Percentiles rank a stretch among this genome's conserved stretches.
phyloP scores from a whole-genome alignment of 2,329 filamentous ascomycete genomes.

The Reticulascus tulasneorum region DNA sequence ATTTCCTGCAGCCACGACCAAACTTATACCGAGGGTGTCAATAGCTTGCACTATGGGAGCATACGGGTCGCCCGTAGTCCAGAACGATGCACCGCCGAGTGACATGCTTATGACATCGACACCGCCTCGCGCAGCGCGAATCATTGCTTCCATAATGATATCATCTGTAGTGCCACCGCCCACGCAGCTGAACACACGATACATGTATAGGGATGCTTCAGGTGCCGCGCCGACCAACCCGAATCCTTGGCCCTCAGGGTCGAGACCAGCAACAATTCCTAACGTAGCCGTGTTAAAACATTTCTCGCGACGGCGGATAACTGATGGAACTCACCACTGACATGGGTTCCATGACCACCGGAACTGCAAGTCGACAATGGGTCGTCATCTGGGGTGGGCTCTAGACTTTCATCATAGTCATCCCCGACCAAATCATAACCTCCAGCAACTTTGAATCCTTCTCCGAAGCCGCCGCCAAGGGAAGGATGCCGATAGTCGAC shows the following conservation, averaged over 20 bases:
- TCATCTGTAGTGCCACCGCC: conserved; percentile 9
- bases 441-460: conserved; percentile 11
- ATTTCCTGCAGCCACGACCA: not conserved
- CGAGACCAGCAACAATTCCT: conserved; percentile 6
- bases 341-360: conserved; percentile 40
- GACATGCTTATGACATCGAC: conserved; percentile 12
- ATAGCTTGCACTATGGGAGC: conserved; percentile 4
- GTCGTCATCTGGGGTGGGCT: conserved; percentile 7
- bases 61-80: conserved; percentile 7
- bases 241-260: conserved; percentile 5
- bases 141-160: conserved; percentile 8
- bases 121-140: conserved; percentile 5
- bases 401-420: conserved; percentile 21
- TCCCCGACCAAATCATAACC: conserved; percentile 12
- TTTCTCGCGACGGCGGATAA: too few relatives aligned
- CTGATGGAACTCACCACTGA: too few relatives aligned
- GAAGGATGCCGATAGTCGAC: conserved; percentile 8
- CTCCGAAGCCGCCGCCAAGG: conserved; percentile 5
- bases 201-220: conserved; percentile 21
- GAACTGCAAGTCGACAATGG: conserved; percentile 7
- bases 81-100: conserved; percentile 5
- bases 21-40: conserved; percentile 1
- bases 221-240: conserved; percentile 22
- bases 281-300: too few relatives aligned
- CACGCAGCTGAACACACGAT: conserved; percentile 9